Evolutionary conservation across 2,329 filamentous ascomycete genomes (phyloP), one percentile per base, ranked within the genome.

Genomic region (Zasmidium cellare): DNA sequence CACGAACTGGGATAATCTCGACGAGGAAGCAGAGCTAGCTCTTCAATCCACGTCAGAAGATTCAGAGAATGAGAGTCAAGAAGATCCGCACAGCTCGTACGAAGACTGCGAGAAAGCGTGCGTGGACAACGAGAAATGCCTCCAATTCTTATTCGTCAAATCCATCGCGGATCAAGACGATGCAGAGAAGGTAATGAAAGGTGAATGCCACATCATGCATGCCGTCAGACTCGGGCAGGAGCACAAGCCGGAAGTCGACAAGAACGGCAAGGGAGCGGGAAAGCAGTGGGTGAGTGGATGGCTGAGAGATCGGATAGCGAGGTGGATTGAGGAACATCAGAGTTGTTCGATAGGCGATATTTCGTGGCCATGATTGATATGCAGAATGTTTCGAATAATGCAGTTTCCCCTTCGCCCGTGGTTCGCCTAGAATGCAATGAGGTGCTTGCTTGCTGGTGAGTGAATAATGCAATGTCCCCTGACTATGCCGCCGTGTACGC

Each of bases 161-260:
- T 51, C n/a, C 46, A 54, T 12, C 35, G 24, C 14, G 53, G 38
- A 25, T 51, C 44, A 22, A 31, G 20, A 23, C 45, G 50, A 31
- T 45, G 53, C 9, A 20, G 56, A 1, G 44, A 31, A n/a, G 14
- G 57, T 9, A 53, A 49, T 3, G 31, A n/a, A 5, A 11, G 58
- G 57, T 2, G 23, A 57, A 31, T 69, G 65, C 53, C 58, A 64
- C 48, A 31, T 67, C 22, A 69, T 62, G 46, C 50, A 53, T 16
- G 56, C 64, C 1, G 65, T 67, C 46, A 56, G 63, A 9, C 55
- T 65, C 14, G 65, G 64, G 11, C 51, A 19, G 19, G 50, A 51
- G 46, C 53, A 52, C n/a, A 49, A 16, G 22, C 41, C 46, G 47
- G 55, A 59, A 23, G 49, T 41, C 51, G 52, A 54, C 22, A 19